Percentiles rank a stretch among this genome's conserved stretches.
Evolutionary conservation across 2,329 filamentous ascomycete species (phyloP).

Genomic region (Ramichloridium luteum): DNA sequence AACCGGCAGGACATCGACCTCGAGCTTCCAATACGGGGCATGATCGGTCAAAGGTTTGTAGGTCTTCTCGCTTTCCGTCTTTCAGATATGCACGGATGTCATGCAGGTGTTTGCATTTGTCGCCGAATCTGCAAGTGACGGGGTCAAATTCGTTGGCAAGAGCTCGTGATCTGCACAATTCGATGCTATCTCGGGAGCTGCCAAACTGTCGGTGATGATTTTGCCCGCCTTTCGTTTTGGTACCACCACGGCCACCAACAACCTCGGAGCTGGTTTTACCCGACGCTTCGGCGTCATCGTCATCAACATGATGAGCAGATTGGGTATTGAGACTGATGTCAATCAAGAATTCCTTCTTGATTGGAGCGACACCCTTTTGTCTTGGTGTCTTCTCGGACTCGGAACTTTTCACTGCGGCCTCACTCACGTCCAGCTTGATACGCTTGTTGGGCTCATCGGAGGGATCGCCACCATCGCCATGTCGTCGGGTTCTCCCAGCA

Average conservation of each 20-base stretch:
- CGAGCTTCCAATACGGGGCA: conserved; percentile 72
- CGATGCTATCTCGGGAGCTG: conserved; percentile 61
- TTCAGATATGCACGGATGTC: conserved; percentile 74
- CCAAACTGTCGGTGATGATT: conserved; percentile 78
- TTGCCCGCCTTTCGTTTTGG: conserved; percentile 56
- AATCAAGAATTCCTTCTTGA: conserved; percentile 57
- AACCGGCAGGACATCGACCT: conserved; percentile 70
- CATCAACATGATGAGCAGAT: conserved; percentile 18
- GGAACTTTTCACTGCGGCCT: too few relatives aligned
- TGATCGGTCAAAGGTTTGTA: conserved; percentile 60
- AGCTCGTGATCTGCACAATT: conserved; percentile 63
- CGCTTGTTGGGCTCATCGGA: conserved; percentile 22
- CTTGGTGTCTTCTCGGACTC: too few relatives aligned
- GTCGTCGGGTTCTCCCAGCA: conserved; percentile 29
- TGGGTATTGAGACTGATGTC: conserved; percentile 10
- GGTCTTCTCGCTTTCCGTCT: conserved; percentile 68
- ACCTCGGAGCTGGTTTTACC: conserved; percentile 28
- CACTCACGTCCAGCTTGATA: conserved; percentile 26
- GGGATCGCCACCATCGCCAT: conserved; percentile 14
- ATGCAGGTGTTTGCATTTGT: conserved; percentile 71
- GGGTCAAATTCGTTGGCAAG: conserved; percentile 72
- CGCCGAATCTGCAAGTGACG: conserved; percentile 59
- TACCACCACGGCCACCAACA: conserved; percentile 19
- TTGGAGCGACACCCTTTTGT: conserved; percentile 50
- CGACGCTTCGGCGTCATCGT: conserved; percentile 37